phyloP scores from a whole-genome alignment of 805 yeast genomes.

The Wickerhamiella sergipiensis region DNA sequence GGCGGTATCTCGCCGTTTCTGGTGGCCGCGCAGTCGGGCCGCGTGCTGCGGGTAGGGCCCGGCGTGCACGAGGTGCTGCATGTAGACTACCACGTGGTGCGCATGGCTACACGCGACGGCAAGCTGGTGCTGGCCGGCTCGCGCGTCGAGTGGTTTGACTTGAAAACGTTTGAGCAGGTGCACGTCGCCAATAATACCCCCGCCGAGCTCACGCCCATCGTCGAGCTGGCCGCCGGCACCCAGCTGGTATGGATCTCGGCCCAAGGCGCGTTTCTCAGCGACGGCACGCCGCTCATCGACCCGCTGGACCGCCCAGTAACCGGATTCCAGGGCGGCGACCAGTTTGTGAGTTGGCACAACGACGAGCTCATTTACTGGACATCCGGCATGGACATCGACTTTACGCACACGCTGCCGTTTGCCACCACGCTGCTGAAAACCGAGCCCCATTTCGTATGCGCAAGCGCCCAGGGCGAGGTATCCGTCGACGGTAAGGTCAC shows the following conservation, averaged over 20 bases:
- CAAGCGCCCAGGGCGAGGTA: constrained; percentile 1
- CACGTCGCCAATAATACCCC: neutral
- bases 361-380: neutral
- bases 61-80: neutral
- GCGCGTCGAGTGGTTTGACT: neutral
- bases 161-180: neutral
- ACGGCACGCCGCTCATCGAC: neutral
- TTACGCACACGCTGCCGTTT: neutral
- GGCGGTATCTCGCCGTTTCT: constrained; percentile 6
- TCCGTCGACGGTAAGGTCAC: constrained; percentile 2
- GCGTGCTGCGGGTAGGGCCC: constrained; percentile 9
- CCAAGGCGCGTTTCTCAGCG: neutral
- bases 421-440: too few relatives aligned
- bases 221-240: constrained; percentile 1
- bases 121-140: neutral
- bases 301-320: neutral
- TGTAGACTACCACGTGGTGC: neutral
- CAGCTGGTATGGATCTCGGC: neutral
- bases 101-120: neutral
- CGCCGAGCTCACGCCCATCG: neutral
- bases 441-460: constrained; percentile 4
- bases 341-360: neutral
- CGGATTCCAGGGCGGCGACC: neutral
- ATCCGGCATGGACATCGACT: neutral
- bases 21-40: constrained; percentile 12